A percentile compares a stretch with the other conserved stretches of the same genome.
Conservation (phyloP, 192 early-diverging fungal genomes). For the Linnemannia hyalina region DNA sequence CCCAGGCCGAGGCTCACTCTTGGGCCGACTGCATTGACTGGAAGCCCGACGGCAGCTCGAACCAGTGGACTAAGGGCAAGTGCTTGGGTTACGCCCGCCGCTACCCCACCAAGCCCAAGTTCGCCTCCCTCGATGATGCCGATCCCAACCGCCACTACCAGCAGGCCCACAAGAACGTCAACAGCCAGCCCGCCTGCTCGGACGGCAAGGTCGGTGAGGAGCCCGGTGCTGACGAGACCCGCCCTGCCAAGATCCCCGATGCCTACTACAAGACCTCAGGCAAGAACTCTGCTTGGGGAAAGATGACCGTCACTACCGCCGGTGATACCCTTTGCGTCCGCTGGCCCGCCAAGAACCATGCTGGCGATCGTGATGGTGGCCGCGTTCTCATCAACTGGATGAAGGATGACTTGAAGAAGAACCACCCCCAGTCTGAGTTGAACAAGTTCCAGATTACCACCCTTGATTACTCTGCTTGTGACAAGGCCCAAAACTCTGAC, state of each 20-base stretch:
- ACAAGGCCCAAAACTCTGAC: conserved; percentile 40
- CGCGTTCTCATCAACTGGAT: conserved; percentile 23
- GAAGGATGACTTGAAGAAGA: conserved; percentile 19
- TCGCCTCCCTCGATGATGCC: conserved; percentile 39
- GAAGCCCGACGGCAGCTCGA: conserved; percentile 9
- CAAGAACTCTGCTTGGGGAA: conserved; percentile 7
- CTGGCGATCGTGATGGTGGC: conserved; percentile 13
- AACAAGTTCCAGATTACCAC: conserved; percentile 15
- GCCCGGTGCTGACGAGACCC: conserved; percentile 46
- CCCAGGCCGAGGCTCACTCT: conserved; percentile 39
- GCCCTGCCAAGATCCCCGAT: conserved; percentile 2
- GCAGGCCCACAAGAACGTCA: conserved; percentile 33
- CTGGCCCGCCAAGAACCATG: conserved; percentile 59
- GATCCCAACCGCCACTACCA: conserved; percentile 57
- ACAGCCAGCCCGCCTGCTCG: conserved; percentile 25
- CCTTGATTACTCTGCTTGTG: conserved; percentile 47
- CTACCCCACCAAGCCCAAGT: conserved; percentile 42
- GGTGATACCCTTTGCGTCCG: conserved; percentile 47
- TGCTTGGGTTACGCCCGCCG: conserved; percentile 52
- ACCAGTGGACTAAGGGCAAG: conserved; percentile 35
- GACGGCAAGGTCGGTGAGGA: conserved; percentile 36
- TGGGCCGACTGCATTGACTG: conserved; percentile 47
- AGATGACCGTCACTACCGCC: conserved; percentile 17
- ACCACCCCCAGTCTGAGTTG: conserved; percentile 30
- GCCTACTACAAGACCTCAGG: conserved; percentile 37